phyloP scores from a whole-genome alignment of 345 rosid genomes.

The Hibiscus trionum region DNA sequence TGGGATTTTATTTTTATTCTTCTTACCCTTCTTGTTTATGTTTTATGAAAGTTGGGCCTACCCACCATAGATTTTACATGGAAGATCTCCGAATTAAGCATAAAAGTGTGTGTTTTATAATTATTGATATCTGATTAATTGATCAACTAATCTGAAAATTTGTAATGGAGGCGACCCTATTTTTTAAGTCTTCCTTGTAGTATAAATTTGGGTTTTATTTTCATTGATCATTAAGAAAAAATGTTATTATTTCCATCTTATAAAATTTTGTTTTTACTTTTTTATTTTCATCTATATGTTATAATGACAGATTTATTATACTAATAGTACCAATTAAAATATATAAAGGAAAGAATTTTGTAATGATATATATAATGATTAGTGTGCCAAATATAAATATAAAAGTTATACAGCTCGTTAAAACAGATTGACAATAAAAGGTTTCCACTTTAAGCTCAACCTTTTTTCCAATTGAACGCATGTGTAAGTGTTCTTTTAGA shows the following conservation, averaged over 20 bases:
- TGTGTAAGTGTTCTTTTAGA: slow-evolving; percentile 19
- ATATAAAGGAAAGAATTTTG: neutral
- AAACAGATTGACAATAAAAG: slow-evolving; percentile 16
- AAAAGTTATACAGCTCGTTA: slow-evolving; percentile 6
- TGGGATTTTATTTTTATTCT: no score
- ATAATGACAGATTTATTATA: neutral
- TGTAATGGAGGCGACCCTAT: no score
- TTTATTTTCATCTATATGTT: neutral
- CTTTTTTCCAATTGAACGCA: slow-evolving; percentile 21
- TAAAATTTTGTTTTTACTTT: no score
- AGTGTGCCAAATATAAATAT: neutral
- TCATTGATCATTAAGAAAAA: neutral
- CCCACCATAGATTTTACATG: slow-evolving; percentile 1
- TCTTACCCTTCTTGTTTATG: no score
- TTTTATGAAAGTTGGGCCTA: slow-evolving; percentile 1
- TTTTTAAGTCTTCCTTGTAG: neutral
- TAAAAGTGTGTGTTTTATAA: neutral
- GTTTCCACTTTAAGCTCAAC: slow-evolving; percentile 29
- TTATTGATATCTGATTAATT: no score
- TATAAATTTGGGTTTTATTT: neutral
- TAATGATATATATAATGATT: neutral
- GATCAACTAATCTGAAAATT: no score
- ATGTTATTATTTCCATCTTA: neutral
- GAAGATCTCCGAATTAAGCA: slow-evolving; percentile 6
- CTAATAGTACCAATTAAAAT: neutral